These are phyloP conservation scores for Xylariaceae sp. DNA, from an alignment of 2,329 filamentous ascomycete genomes.

Conservation along the genomic window DNA sequence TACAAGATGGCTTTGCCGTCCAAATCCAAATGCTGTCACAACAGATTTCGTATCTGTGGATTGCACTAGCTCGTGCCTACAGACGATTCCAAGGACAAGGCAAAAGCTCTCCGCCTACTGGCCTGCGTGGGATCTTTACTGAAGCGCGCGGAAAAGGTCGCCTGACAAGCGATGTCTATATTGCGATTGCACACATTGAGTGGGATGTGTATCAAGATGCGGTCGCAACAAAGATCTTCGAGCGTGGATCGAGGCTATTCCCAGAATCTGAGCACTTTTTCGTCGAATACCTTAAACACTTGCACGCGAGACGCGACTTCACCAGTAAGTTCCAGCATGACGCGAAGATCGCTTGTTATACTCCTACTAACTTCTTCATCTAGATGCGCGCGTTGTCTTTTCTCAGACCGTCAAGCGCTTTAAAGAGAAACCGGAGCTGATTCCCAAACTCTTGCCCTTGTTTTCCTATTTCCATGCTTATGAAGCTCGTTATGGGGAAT, in stretches of 20 bases:
- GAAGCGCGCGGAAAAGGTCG: conserved; percentile 84
- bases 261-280: conserved; percentile 91
- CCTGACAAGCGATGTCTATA: conserved; percentile 90
- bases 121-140: conserved; percentile 81
- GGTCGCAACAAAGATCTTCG: conserved; percentile 90
- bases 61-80: conserved; percentile 88
- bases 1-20: conserved; percentile 62
- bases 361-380: conserved; percentile 21
- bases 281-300: conserved; percentile 90
- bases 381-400: conserved; percentile 91
- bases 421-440: conserved; percentile 67
- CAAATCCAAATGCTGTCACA: conserved; percentile 74
- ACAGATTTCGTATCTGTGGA: conserved; percentile 90
- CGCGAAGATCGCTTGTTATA: conserved; percentile 4
- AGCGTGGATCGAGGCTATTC: conserved; percentile 87
- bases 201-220: conserved; percentile 94
- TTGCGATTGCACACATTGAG: conserved; percentile 87
- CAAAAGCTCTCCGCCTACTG: conserved; percentile 53
- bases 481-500: conserved; percentile 88
- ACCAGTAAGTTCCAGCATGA: conserved; percentile 62
- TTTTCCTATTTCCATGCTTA: conserved; percentile 93
- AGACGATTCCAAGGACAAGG: conserved; percentile 87
- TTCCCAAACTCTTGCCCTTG: conserved; percentile 73
- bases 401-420: conserved; percentile 87
- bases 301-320: conserved; percentile 86